These are phyloP conservation scores for Dothistroma septosporum DNA, from an alignment of 2,329 filamentous ascomycete species.

Conservation along the genomic window DNA sequence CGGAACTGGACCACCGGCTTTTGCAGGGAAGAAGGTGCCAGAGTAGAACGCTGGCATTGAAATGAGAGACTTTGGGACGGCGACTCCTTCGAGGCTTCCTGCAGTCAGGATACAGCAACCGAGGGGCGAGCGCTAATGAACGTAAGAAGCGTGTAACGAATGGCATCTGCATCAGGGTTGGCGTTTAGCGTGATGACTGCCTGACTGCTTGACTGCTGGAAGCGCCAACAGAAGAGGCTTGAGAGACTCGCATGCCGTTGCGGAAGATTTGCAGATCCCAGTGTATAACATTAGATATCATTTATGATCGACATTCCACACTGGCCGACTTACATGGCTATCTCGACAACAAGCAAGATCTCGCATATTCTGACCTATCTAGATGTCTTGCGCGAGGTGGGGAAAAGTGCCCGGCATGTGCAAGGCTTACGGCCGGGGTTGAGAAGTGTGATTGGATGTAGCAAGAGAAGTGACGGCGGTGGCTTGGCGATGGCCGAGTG, in stretches of 20 bases:
- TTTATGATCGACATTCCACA: neutral
- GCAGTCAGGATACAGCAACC: neutral
- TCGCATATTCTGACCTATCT: no score
- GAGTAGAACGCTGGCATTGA: slow-evolving; percentile 7
- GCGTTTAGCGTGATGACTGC: slow-evolving; percentile 2
- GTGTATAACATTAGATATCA: slow-evolving; percentile 9
- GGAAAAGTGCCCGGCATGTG: no score
- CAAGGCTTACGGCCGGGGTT: no score
- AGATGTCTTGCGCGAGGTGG: no score
- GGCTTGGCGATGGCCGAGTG: neutral
- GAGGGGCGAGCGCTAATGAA: neutral
- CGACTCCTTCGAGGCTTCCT: neutral
- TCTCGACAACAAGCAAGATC: no score
- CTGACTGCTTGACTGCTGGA: neutral
- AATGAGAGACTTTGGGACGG: neutral
- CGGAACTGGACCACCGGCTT: slow-evolving; percentile 53
- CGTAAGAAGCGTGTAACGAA: neutral
- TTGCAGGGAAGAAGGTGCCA: slow-evolving; percentile 14
- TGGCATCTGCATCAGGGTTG: slow-evolving; percentile 1
- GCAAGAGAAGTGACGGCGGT: neutral
- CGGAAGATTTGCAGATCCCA: neutral
- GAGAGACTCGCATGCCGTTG: neutral
- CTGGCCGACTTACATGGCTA: no score
- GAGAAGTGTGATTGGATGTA: no score
- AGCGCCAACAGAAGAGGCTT: neutral